phyloP scores from a whole-genome alignment of 805 yeast genomes.

The Nakazawaea peltata region DNA sequence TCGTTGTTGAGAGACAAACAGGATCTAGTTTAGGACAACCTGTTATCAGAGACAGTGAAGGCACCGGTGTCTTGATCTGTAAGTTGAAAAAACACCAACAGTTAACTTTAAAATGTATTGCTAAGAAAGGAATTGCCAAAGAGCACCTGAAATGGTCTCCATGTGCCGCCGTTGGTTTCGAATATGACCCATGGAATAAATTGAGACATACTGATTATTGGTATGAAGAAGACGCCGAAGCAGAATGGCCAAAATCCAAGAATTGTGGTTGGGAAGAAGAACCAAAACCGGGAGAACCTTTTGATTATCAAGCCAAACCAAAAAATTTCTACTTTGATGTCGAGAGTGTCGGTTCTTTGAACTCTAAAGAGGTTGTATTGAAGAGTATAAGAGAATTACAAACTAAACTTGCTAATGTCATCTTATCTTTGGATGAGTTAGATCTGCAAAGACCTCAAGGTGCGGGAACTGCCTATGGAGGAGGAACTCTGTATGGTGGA shows the following conservation, averaged over 20 bases:
- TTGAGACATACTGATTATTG: conserved; percentile 92
- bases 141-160: conserved; percentile 99
- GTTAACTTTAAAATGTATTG: conserved; percentile 80
- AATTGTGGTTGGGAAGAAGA: conserved; percentile 96
- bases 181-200: conserved; percentile 99
- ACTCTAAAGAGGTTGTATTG: conserved; percentile 82
- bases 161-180: conserved; percentile 91
- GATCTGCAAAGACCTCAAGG: conserved; percentile 37
- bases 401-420: conserved; percentile 82
- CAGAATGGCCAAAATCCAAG: conserved; percentile 88
- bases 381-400: conserved; percentile 82
- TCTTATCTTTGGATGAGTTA: conserved; percentile 53
- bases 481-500: conserved; percentile 27
- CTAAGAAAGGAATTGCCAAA: conserved; percentile 94
- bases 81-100: conserved; percentile 91
- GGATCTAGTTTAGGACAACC: conserved; percentile 63
- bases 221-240: conserved; percentile 84
- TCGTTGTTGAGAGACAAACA: conserved; percentile 31
- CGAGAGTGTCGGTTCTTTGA: conserved; percentile 85
- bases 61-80: conserved; percentile 84
- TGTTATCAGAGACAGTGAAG: conserved; percentile 66
- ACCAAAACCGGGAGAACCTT: conserved; percentile 78
- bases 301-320: conserved; percentile 81
- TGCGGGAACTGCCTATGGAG: conserved; percentile 26
- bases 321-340: conserved; percentile 77